Conservation (phyloP, 306 rosid species). For the Prunus mira region DNA sequence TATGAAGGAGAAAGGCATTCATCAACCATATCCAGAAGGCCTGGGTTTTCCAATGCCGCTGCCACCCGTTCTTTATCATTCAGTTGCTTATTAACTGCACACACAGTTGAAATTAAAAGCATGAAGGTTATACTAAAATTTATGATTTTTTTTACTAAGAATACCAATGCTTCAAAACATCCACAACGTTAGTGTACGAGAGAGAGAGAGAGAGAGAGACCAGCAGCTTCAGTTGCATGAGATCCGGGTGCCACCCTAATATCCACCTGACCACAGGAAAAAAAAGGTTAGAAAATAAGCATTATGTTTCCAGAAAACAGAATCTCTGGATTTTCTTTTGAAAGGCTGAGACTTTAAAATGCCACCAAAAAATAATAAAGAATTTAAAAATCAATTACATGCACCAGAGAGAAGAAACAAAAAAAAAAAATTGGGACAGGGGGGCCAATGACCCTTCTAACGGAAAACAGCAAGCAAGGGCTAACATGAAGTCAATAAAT, state of each 20-base stretch:
- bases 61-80: slow-evolving; percentile 94
- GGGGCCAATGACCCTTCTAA: too few species aligned
- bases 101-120: neutral
- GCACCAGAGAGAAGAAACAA: neutral
- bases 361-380: neutral
- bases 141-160: neutral
- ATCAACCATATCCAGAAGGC: slow-evolving; percentile 80
- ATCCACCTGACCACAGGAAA: slow-evolving; percentile 59
- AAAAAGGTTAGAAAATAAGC: slow-evolving; percentile 7
- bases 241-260: slow-evolving; percentile 95
- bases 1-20: slow-evolving; percentile 88
- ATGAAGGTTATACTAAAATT: neutral
- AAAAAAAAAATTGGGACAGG: neutral
- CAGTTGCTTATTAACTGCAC: slow-evolving; percentile 88
- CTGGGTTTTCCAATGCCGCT: slow-evolving; percentile 92
- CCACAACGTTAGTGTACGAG: neutral
- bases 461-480: too few species aligned
- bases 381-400: too few species aligned
- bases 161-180: neutral
- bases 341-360: neutral
- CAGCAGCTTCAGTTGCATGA: slow-evolving; percentile 87
- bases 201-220: slow-evolving; percentile 33
- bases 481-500: neutral
- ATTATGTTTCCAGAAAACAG: too few species aligned
- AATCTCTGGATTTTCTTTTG: too few species aligned